These are phyloP conservation scores for Neurospora sp. DNA, from an alignment of 495 filamentous ascomycete species.

Conservation along the genomic window DNA sequence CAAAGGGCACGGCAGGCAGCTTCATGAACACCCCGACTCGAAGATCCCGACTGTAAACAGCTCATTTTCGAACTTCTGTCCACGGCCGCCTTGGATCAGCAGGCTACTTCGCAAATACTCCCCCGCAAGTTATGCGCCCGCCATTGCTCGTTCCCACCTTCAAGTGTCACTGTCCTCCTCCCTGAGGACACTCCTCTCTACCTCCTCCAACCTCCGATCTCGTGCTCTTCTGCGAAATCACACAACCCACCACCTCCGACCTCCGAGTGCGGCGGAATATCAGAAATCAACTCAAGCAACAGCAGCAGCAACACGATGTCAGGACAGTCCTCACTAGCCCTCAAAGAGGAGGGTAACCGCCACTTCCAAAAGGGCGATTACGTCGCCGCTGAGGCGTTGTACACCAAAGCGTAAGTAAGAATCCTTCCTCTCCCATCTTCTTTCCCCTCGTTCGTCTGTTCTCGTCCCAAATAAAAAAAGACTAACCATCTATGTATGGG, in stretches of 20 bases:
- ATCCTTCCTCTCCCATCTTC: conserved; percentile 1
- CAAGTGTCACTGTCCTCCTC: background rate
- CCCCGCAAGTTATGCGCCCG: background rate
- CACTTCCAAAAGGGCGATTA: conserved; percentile 63
- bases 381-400: conserved; percentile 61
- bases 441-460: background rate
- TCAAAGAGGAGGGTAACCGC: conserved; percentile 53
- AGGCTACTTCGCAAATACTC: background rate
- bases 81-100: background rate
- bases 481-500: too few species aligned
- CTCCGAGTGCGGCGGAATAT: too few species aligned
- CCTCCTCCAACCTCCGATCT: background rate
- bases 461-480: too few species aligned
- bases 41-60: too few species aligned
- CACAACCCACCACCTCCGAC: too few species aligned
- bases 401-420: conserved; percentile 67
- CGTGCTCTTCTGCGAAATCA: background rate
- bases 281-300: background rate
- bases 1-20: background rate
- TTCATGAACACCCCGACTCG: too few species aligned
- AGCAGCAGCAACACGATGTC: background rate
- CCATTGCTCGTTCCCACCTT: background rate
- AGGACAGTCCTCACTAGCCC: conserved; percentile 1
- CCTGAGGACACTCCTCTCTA: background rate
- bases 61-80: background rate